Conservation (phyloP, 805 yeast genomes). For the Ogataea henricii region DNA sequence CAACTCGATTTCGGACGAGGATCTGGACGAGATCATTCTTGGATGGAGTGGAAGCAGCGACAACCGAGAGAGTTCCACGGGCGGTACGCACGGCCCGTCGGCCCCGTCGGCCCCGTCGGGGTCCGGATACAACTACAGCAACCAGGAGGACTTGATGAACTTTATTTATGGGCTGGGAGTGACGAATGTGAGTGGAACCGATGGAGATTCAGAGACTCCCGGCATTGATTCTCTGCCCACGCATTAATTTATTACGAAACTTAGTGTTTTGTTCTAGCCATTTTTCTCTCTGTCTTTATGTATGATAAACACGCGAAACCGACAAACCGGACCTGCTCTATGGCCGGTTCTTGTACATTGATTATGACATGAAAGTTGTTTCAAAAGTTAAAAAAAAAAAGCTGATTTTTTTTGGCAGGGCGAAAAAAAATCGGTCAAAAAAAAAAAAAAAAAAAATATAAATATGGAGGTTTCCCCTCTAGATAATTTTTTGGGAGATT, state of each 20-base stretch:
- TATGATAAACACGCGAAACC: neutral
- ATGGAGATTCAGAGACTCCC: neutral
- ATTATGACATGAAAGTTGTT: no score
- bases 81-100: neutral
- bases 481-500: neutral
- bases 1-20: constrained; percentile 36
- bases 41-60: constrained; percentile 6
- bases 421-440: no score
- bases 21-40: constrained; percentile 16
- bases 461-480: neutral
- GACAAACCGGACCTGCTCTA: no score
- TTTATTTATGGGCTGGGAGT: constrained; percentile 29
- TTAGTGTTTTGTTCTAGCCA: neutral
- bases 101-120: neutral
- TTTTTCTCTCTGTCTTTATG: neutral
- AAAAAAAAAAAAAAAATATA: constrained; percentile 1
- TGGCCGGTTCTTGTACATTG: no score
- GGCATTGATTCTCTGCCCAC: neutral
- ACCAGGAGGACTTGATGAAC: constrained; percentile 31
- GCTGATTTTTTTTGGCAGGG: neutral
- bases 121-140: constrained; percentile 27
- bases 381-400: no score
- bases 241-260: no score
- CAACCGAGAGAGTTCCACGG: neutral
- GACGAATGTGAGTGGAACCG: neutral